Percentiles rank a stretch among this genome's conserved stretches.
Conservation (phyloP, 2,329 filamentous ascomycete genomes). For the Magnaporthiopsis rhizophila region DNA sequence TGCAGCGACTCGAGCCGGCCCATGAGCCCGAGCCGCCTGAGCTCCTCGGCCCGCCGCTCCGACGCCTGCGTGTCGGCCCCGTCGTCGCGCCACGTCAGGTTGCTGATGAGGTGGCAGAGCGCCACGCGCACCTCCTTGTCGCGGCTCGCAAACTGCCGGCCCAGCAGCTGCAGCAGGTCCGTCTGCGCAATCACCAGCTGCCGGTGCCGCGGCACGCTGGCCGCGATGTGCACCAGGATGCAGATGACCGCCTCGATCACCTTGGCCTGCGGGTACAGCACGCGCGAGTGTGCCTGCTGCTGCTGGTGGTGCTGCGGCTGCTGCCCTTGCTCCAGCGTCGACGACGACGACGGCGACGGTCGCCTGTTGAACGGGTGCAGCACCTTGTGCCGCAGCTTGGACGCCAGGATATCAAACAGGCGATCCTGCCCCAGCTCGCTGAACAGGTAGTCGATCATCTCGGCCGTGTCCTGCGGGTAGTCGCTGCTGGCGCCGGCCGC, state of each 20-base stretch:
- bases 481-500: slow-evolving; percentile 41
- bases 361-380: slow-evolving; percentile 45
- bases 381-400: slow-evolving; percentile 62
- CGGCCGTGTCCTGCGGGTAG: slow-evolving; percentile 41
- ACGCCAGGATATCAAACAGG: slow-evolving; percentile 72
- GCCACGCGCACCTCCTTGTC: slow-evolving; percentile 67
- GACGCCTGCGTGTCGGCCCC: slow-evolving; percentile 57
- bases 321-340: slow-evolving; percentile 5
- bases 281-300: slow-evolving; percentile 27
- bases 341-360: slow-evolving; percentile 13
- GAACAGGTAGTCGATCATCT: slow-evolving; percentile 83
- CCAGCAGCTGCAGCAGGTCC: slow-evolving; percentile 63
- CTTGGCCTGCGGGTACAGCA: slow-evolving; percentile 53
- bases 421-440: slow-evolving; percentile 65
- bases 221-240: slow-evolving; percentile 82
- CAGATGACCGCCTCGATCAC: slow-evolving; percentile 73
- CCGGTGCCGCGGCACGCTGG: slow-evolving; percentile 69
- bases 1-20: slow-evolving; percentile 54
- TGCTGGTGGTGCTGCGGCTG: neutral
- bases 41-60: slow-evolving; percentile 55
- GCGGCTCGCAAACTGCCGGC: slow-evolving; percentile 65
- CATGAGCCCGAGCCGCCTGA: slow-evolving; percentile 65
- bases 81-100: slow-evolving; percentile 78
- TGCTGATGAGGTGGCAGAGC: slow-evolving; percentile 77
- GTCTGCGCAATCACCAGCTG: slow-evolving; percentile 71